phyloP scores from a whole-genome alignment of 768 basidiomycete genomes.

The Leccinum rimulosum region DNA sequence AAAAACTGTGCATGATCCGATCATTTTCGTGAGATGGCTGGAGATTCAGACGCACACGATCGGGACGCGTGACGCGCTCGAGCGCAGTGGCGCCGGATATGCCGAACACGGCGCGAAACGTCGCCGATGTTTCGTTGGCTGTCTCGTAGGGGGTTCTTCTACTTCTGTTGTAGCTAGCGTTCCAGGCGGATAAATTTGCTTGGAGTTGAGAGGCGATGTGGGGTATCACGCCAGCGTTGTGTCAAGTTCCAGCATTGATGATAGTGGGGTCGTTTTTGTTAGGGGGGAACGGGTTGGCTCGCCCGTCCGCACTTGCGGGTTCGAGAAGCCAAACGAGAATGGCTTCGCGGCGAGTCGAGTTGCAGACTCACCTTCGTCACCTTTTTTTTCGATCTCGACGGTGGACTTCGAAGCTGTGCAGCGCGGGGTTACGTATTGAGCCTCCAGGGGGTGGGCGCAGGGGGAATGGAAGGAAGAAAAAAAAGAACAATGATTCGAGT shows the following conservation, averaged over 20 bases:
- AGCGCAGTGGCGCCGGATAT: not conserved
- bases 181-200: not conserved
- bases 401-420: constrained; percentile 4
- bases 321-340: not conserved
- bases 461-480: not conserved
- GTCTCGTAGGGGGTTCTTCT: too few relatives aligned
- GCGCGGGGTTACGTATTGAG: not conserved
- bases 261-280: not conserved
- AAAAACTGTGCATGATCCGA: not conserved
- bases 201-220: not conserved
- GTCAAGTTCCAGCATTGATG: not conserved
- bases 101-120: not conserved
- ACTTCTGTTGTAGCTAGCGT: too few relatives aligned
- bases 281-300: too few relatives aligned
- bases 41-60: not conserved
- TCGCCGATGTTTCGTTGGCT: not conserved
- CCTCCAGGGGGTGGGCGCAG: not conserved
- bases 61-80: not conserved
- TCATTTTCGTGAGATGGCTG: not conserved
- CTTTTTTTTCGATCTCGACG: not conserved
- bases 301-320: not conserved
- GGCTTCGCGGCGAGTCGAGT: not conserved
- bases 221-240: not conserved
- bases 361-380: constrained; percentile 3
- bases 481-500: not conserved